phyloP scores from a whole-genome alignment of 441 rosid genomes.

The Erodium moschatum region DNA sequence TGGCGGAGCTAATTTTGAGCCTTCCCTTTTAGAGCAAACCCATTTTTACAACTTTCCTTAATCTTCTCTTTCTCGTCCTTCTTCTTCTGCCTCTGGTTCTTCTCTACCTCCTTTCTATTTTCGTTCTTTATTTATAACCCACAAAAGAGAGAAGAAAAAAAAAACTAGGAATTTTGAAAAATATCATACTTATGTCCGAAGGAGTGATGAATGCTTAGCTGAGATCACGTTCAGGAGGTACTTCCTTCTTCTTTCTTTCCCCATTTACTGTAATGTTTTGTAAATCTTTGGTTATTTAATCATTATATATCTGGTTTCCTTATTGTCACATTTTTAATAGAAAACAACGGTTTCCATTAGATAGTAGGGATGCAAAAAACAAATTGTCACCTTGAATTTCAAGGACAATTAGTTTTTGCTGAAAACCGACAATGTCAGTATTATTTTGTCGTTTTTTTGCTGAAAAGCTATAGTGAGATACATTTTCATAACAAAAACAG shows the following conservation, averaged over 20 bases:
- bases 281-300: background rate
- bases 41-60: background rate
- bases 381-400: no score
- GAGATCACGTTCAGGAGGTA: conserved; percentile 1
- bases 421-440: no score
- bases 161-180: background rate
- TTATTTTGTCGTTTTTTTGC: no score
- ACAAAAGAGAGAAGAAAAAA: background rate
- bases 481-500: no score
- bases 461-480: no score
- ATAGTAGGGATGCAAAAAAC: no score
- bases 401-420: no score
- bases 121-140: background rate
- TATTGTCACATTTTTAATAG: no score
- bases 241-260: background rate
- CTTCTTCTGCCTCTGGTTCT: background rate
- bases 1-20: conserved; percentile 2
- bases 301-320: background rate
- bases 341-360: no score
- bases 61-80: background rate
- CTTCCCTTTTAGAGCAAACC: background rate
- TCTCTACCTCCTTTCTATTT: background rate
- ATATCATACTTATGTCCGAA: background rate
- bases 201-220: conserved; percentile 1
- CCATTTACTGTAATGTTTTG: background rate